These are phyloP conservation scores for Lactifluus piperatus DNA, from an alignment of 768 basidiomycete genomes.

Conservation along the genomic window DNA sequence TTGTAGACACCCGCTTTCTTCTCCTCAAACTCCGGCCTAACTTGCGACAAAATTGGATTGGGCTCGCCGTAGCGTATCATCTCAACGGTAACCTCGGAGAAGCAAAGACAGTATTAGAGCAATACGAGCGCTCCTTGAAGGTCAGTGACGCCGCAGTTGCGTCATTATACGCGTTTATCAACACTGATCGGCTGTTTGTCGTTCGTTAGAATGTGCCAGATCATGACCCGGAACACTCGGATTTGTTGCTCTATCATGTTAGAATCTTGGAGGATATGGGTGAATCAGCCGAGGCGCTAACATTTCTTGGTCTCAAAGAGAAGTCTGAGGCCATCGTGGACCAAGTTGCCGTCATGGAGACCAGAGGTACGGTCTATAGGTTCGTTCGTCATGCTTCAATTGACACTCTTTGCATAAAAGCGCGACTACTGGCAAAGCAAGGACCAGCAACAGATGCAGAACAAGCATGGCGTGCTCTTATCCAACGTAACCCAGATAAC, in stretches of 20 bases:
- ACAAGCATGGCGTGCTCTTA: conserved; percentile 68
- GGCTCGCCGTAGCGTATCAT: conserved; percentile 80
- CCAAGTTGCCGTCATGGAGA: conserved; percentile 57
- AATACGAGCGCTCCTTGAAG: conserved; percentile 65
- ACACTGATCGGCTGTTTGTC: conserved; percentile 12
- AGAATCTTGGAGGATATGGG: conserved; percentile 65
- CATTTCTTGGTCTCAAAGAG: conserved; percentile 52
- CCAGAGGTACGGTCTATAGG: conserved; percentile 39
- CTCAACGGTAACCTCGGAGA: conserved; percentile 66
- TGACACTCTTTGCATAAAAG: conserved; percentile 31
- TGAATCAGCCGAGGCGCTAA: conserved; percentile 49
- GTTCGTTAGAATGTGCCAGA: conserved; percentile 55
- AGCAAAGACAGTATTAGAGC: conserved; percentile 63
- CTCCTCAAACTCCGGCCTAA: conserved; percentile 76
- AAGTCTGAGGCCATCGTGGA: conserved; percentile 64
- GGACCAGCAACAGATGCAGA: conserved; percentile 60
- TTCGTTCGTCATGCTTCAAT: neutral
- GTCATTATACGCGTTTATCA: neutral
- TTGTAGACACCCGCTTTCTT: conserved; percentile 75
- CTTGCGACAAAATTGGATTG: conserved; percentile 84
- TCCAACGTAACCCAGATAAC: conserved; percentile 81
- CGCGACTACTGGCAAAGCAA: conserved; percentile 67
- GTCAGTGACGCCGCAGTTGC: conserved; percentile 31
- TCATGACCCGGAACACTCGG: conserved; percentile 78
- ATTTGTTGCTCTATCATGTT: conserved; percentile 72